Evolutionary conservation across 2,329 filamentous ascomycete species (phyloP), one percentile per base, ranked within the genome.

Genomic region (Byssothecium circinans): DNA sequence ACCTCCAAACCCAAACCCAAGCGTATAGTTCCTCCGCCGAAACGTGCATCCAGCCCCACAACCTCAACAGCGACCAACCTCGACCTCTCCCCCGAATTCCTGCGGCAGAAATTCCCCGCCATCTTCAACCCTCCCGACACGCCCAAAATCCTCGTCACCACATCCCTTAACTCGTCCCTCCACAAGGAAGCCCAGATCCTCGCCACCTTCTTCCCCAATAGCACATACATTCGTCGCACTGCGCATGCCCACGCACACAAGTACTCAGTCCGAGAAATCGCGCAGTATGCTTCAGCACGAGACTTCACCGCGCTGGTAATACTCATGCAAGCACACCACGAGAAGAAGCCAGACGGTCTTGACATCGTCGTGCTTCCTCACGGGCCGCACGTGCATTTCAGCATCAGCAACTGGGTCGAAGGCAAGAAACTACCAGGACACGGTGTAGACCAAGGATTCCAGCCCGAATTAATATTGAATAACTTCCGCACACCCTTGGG

Each of bases 401-500:
- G 80, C 47, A 88, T 96, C 54, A 86, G 86, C 54, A 95, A 94
- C 65, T 99, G 91, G 87, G 80, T 95, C 29, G 89, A 95, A 60
- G 89, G 89, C 41, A 89, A 87, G 67, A 89, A 88, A 56, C 79
- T 99, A 12, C 90, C 91, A 0, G 91, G 92, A 1, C 92, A 99
- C 68, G 94, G 84, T 73, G 92, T 91, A 57, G 83, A 64, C 41
- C 96, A 92, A 1, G 87, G 89, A 40, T 91, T 96, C 74, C 90
- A 89, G 65, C 91, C 91, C 1, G 92, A 96, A 72, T 78, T 96
- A 22, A 81, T 95, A 29, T 79, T 96, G 42, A 97, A 97, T 73
- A 92, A 94, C 68, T 99, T 99, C 78, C 87, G 88, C 62, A 99
- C 94, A 0, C 90, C 92, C 0, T 80, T 99, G 1, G 94, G 94